Base-by-base conservation (phyloP, 176 grass and related monocot species). In the Tuctoria greenei region DNA sequence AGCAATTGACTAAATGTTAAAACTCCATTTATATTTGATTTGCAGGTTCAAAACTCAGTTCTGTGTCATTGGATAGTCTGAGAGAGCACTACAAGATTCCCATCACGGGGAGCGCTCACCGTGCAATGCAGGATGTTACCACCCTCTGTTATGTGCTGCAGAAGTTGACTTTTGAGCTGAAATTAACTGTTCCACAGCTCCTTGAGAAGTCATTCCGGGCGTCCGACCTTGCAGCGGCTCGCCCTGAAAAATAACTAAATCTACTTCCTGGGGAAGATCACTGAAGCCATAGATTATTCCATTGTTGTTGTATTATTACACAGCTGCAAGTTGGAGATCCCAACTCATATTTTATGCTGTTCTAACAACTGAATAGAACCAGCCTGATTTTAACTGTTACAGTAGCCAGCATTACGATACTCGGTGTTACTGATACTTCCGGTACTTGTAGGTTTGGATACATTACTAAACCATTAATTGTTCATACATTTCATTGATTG, bases 141-240 rank as follows among this genome's bases (percentile, higher is more conserved):
- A 85, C 82, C n/a, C 66, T 93, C 16, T 85, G 85, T 61, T 83
- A 88, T 61, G 87, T 90, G 20, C 82, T 93, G 60, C 87, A 90
- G 87, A 93, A 86, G 83, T 51, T 93, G 72, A 85, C 85, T 11
- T 87, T 88, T 57, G 91, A 93, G 56, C 72, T 88, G 78, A 93
- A 93, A 50, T 25, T 93, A 71, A 88, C 91, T n/a, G 85, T 88
- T 73, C 79, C 82, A 8, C 68, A 77, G 65, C 85, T 93, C 44
- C 80, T 93, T 3, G 79, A 93, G 58, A 85, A 68, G 77, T 81
- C 87, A 46, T 90, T 90, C 79, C 69, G 70, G 47, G 75, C 65
- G 49, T 81, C 82, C 18, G 87, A 88, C 75, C 51, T 85, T 21
- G 17, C 52, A 26, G 63, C 77, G 4, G 15, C 52, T 41, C 69